Base-by-base conservation (phyloP, 805 yeast species). In the Candida jianshihensis region DNA sequence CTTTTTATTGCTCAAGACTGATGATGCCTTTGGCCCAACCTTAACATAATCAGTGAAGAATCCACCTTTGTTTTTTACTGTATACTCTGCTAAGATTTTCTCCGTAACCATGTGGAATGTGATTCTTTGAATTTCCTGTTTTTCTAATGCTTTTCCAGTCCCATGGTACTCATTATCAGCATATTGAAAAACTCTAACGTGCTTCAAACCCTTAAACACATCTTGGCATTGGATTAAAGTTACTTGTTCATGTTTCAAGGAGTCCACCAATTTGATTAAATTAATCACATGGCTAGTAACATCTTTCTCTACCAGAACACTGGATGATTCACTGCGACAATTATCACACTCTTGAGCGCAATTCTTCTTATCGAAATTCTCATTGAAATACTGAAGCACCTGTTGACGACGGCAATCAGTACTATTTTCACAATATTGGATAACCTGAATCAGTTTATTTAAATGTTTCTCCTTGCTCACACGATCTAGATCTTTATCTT, bases 341-440 rank as follows among this genome's bases (percentile, higher is more conserved):
- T 88, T 88, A 60, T 92, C 98, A 65, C 98, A 92, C 43, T 76
- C 71, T 40, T 75, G 73, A 12, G 64, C 57, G 55, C 98, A 92
- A 14, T 69, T 61, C 17, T 57, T 62, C 9, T 81, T 67, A 41
- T 84, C 75, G 53, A 90, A 89, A 6, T 61, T 63, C 54, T 92
- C 98, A 58, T 86, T 85, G 62, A 92, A 92, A 53, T 89, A 92
- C 35, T 85, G 90, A 35, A 92, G 65, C 3, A 92, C 95, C 48
- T 88, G 89, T 48, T 78, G 75, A 43, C 97, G 70, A 37, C 98
- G 73, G 56, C 98, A 92, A 56, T 89, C 97, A 4, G 89, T 78
- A 10, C 71, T 69, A 56, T 92, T 90, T 43, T 89, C 96, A 61
- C 97, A 90, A 54, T 87, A 92, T 53, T 82, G 89, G 46, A 85